These are phyloP conservation scores for Diaporthe caulivora DNA, from an alignment of 2,329 filamentous ascomycete species.

Conservation along the genomic window DNA sequence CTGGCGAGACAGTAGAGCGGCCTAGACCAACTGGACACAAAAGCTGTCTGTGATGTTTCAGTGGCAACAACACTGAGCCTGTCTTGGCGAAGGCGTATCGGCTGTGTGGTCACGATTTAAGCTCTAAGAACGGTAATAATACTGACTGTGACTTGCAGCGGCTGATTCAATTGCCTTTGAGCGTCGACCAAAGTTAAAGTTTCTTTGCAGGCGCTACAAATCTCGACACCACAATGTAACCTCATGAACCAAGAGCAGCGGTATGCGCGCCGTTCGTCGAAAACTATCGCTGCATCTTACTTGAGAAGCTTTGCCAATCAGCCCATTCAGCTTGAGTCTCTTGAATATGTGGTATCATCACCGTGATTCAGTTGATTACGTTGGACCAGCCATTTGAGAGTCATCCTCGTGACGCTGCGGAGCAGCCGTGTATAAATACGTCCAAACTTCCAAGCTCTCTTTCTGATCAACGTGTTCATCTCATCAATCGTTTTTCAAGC, in stretches of 20 bases:
- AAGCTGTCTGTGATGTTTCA: not conserved
- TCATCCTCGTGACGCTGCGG: not conserved
- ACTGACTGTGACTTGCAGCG: not conserved
- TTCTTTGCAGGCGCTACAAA: not conserved
- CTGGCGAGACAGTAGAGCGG: not conserved
- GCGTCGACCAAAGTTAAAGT: not conserved
- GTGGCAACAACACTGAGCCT: not conserved
- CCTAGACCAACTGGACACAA: not conserved
- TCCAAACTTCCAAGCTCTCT: no score
- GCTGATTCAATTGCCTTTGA: not conserved
- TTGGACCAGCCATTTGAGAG: not conserved
- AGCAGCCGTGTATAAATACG: not conserved
- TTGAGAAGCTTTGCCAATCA: not conserved
- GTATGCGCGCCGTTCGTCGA: not conserved
- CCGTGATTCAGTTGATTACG: not conserved
- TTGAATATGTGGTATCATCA: not conserved
- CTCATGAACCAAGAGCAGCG: not conserved
- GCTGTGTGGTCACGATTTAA: not conserved
- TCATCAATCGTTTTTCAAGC: not conserved
- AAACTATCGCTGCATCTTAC: no score
- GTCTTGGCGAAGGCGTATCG: not conserved
- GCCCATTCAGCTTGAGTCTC: not conserved
- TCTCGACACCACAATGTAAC: not conserved
- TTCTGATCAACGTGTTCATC: not conserved
- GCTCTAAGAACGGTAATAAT: not conserved